phyloP scores from a whole-genome alignment of 495 filamentous ascomycete genomes.

The Thermothielavioides terrestris region DNA sequence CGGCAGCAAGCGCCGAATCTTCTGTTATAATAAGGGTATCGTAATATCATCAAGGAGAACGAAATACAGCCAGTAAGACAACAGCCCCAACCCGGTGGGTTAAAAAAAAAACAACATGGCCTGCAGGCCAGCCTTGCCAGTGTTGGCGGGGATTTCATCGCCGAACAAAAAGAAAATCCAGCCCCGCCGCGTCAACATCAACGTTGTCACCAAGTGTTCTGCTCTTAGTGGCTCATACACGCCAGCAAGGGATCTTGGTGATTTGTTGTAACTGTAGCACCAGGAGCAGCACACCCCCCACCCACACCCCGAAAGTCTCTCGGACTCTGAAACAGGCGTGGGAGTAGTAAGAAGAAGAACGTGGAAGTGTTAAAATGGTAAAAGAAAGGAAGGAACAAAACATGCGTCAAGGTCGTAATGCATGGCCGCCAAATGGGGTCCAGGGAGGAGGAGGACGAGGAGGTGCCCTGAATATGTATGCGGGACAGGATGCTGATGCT shows the following conservation, averaged over 20 bases:
- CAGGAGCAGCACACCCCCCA: background rate
- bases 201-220: background rate
- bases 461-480: background rate
- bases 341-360: background rate
- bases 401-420: slow-evolving; percentile 6
- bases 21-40: slow-evolving; percentile 8
- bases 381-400: background rate
- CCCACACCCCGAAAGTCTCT: no score
- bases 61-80: background rate
- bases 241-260: background rate
- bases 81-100: background rate
- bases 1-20: background rate
- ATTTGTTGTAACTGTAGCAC: background rate
- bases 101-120: background rate
- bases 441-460: no score
- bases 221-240: background rate
- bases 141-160: background rate
- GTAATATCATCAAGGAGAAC: slow-evolving; percentile 3
- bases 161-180: slow-evolving; percentile 2
- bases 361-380: background rate
- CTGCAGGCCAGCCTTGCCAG: background rate
- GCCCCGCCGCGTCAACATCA: slow-evolving; percentile 2
- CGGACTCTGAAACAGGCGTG: no score
- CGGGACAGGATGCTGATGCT: background rate
- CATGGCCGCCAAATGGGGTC: no score